Conservation (phyloP, 1,139 yeast species). For the Pichia cactophila region DNA sequence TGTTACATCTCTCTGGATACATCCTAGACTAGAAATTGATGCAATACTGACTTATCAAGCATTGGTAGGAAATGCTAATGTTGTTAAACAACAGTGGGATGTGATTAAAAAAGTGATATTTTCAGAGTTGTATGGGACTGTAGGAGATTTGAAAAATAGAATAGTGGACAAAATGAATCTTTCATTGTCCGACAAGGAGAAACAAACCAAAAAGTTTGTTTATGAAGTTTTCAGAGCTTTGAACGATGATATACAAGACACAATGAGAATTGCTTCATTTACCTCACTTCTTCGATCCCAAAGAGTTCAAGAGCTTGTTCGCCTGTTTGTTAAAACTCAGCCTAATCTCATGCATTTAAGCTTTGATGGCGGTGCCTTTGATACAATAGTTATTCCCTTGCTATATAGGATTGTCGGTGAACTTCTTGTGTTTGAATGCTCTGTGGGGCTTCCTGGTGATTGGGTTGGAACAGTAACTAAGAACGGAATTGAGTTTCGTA, state of each 20-base stretch:
- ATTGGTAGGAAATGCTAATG: conserved; percentile 19
- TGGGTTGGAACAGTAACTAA: conserved; percentile 7
- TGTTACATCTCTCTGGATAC: conserved; percentile 27
- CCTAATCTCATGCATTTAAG: conserved; percentile 18
- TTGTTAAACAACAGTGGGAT: conserved; percentile 16
- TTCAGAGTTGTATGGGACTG: conserved; percentile 20
- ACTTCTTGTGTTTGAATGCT: conserved; percentile 17
- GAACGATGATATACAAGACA: conserved; percentile 3
- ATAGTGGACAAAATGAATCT: conserved; percentile 20
- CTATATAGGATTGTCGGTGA: conserved; percentile 25
- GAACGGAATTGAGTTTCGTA: conserved; percentile 13
- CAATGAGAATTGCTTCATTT: conserved; percentile 7
- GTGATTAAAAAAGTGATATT: conserved; percentile 21
- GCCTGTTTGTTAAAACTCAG: conserved; percentile 20
- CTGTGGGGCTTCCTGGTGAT: conserved; percentile 11
- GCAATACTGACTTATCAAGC: conserved; percentile 25
- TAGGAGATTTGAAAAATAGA: conserved; percentile 11
- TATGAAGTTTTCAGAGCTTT: conserved; percentile 14
- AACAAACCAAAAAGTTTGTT: conserved; percentile 6
- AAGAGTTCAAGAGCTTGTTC: conserved; percentile 17
- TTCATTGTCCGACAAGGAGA: conserved; percentile 1
- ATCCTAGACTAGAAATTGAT: conserved; percentile 25
- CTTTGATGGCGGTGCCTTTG: conserved; percentile 22
- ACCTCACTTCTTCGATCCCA: conserved; percentile 12
- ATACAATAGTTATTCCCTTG: conserved; percentile 21